phyloP scores from a whole-genome alignment of 495 filamentous ascomycete species.

The Xylaria castorea region DNA sequence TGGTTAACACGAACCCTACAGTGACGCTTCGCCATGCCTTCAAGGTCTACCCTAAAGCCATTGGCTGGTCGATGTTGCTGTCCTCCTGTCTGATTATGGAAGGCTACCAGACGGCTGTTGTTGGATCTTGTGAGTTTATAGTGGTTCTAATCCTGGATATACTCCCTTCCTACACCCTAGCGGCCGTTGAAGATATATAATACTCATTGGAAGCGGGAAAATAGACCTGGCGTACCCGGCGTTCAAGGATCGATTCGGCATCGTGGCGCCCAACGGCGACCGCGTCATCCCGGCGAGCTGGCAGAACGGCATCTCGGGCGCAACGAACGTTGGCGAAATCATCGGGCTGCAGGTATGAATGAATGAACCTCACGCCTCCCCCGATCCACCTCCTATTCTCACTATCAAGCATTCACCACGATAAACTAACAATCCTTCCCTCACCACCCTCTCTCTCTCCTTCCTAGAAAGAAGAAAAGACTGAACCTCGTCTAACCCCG shows the following conservation, averaged over 20 bases:
- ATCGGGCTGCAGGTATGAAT: constrained; percentile 42
- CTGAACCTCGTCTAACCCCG: constrained; percentile 25
- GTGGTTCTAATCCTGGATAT: not conserved
- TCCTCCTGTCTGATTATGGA: constrained; percentile 61
- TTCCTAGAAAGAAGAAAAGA: not conserved
- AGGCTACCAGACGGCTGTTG: constrained; percentile 54
- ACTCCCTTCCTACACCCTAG: no score
- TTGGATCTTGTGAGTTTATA: constrained; percentile 39
- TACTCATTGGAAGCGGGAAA: not conserved
- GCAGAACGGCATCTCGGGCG: constrained; percentile 48
- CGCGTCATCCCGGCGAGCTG: constrained; percentile 45
- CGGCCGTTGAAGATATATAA: not conserved
- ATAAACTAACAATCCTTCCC: not conserved
- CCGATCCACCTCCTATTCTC: constrained; percentile 31
- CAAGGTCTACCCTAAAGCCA: constrained; percentile 51
- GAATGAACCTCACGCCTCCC: not conserved
- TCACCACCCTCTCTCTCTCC: no score
- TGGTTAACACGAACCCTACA: constrained; percentile 12
- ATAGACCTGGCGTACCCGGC: constrained; percentile 40
- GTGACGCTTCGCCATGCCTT: constrained; percentile 49
- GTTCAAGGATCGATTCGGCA: constrained; percentile 39
- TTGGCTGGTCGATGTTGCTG: constrained; percentile 58
- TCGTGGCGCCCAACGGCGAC: constrained; percentile 34
- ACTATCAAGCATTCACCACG: not conserved
- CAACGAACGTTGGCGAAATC: constrained; percentile 51